Evolutionary conservation across 192 early-diverging fungal genomes (phyloP).

Genomic region (Gaertneriomyces semiglobifer): DNA sequence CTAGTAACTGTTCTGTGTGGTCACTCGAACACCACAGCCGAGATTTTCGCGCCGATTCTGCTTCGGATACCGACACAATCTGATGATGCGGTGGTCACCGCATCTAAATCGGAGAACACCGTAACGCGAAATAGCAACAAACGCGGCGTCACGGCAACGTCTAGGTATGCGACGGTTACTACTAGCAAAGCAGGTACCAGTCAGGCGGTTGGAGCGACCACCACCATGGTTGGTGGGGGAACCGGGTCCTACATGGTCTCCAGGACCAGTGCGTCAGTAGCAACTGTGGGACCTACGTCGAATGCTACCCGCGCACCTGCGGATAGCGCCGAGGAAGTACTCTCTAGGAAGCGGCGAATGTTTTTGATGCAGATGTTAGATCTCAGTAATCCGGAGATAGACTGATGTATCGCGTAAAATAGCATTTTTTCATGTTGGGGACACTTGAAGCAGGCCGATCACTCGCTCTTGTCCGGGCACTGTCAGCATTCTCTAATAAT

Average conservation of each 20-base stretch:
- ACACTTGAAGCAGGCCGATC: too few species aligned
- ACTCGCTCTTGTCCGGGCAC: too few species aligned
- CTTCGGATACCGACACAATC: slow-evolving; percentile 31
- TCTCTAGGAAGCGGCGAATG: slow-evolving; percentile 19
- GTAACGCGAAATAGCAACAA: neutral
- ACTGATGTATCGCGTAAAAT: neutral
- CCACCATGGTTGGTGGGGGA: slow-evolving; percentile 21
- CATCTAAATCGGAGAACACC: neutral
- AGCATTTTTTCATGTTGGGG: too few species aligned
- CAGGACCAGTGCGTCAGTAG: neutral
- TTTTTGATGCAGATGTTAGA: slow-evolving; percentile 39
- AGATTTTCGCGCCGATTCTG: slow-evolving; percentile 38
- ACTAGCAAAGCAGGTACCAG: slow-evolving; percentile 3
- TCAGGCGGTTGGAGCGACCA: slow-evolving; percentile 3
- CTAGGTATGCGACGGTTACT: slow-evolving; percentile 15
- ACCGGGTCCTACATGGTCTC: slow-evolving; percentile 6
- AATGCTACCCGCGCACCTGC: neutral
- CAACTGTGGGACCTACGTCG: neutral
- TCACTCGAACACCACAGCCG: slow-evolving; percentile 22
- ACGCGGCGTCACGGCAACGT: neutral
- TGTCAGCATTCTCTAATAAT: too few species aligned
- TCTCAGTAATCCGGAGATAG: slow-evolving; percentile 19
- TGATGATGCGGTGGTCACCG: slow-evolving; percentile 3
- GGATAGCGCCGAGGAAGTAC: slow-evolving; percentile 13
- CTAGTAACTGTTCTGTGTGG: neutral